Conservation (phyloP, 257 asterid species). For the Gynochthodes officinalis region DNA sequence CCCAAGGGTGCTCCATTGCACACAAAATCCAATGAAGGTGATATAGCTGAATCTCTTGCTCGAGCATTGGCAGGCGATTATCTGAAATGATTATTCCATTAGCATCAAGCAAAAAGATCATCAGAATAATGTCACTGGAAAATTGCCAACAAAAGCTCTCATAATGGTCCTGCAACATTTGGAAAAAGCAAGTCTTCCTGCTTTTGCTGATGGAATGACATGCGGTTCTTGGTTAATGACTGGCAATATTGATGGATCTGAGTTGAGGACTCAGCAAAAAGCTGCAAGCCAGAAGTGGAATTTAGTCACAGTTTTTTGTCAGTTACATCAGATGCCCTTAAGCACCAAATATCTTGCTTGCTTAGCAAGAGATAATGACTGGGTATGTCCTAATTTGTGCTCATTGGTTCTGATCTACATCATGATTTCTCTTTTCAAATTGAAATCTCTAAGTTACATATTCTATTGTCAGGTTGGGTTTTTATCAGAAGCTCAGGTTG, state of each 20-base stretch:
- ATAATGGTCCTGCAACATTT: constrained; percentile 83
- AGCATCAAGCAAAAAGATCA: constrained; percentile 43
- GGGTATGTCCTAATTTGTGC: constrained; percentile 55
- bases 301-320: constrained; percentile 84
- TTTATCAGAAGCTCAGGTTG: constrained; percentile 89
- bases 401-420: background rate
- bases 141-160: constrained; percentile 71
- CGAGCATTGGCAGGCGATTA: constrained; percentile 90
- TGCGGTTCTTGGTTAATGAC: constrained; percentile 88
- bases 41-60: constrained; percentile 80
- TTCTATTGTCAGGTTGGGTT: constrained; percentile 75
- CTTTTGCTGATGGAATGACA: constrained; percentile 57
- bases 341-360: constrained; percentile 91
- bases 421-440: background rate
- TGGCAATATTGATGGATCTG: constrained; percentile 85
- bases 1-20: constrained; percentile 55
- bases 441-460: constrained; percentile 17
- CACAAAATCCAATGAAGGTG: constrained; percentile 51
- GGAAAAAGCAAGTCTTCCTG: constrained; percentile 88
- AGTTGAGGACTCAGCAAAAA: constrained; percentile 86
- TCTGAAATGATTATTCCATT: constrained; percentile 48
- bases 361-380: constrained; percentile 94
- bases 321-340: constrained; percentile 75
- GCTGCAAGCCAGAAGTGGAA: constrained; percentile 87
- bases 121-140: constrained; percentile 28